phyloP scores from a whole-genome alignment of 495 filamentous ascomycete species.

The Paragyromitra xinjiangensis region DNA sequence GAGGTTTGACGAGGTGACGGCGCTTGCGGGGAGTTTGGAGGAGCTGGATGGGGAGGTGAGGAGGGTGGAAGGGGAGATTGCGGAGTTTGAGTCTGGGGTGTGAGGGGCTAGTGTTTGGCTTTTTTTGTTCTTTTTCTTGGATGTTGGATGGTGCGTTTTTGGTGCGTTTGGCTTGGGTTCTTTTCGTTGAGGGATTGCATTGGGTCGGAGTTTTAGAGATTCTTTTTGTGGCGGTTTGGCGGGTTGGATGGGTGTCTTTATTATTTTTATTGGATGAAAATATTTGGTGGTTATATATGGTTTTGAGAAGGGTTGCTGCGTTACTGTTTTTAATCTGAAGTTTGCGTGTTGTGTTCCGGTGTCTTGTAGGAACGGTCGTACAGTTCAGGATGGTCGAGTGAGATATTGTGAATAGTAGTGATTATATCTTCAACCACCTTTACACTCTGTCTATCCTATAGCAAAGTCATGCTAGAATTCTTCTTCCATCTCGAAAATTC shows the following conservation, averaged over 20 bases:
- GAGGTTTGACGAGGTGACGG: slow-evolving; percentile 88
- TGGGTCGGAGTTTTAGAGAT: slow-evolving; percentile 10
- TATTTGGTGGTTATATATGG: neutral
- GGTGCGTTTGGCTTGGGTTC: neutral
- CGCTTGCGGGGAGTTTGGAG: slow-evolving; percentile 79
- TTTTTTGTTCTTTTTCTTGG: neutral
- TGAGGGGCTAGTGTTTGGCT: neutral
- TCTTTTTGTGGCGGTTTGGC: neutral
- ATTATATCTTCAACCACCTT: neutral
- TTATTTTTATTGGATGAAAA: neutral
- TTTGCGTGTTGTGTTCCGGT: neutral
- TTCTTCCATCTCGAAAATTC: too few relatives aligned
- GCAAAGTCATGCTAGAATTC: neutral
- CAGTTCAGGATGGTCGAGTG: neutral
- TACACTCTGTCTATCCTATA: neutral
- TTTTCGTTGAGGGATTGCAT: slow-evolving; percentile 3
- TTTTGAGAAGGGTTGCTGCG: neutral
- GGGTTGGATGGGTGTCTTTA: neutral
- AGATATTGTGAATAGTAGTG: neutral
- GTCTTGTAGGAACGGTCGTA: neutral
- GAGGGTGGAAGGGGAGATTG: slow-evolving; percentile 66
- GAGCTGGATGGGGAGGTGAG: slow-evolving; percentile 87
- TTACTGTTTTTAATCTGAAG: neutral
- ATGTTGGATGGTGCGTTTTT: neutral
- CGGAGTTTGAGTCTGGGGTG: slow-evolving; percentile 63